Percentiles rank a stretch among this genome's conserved stretches.
Evolutionary conservation across 2,329 filamentous ascomycete genomes (phyloP).

Genomic region (Pestalotiopsis sp.): DNA sequence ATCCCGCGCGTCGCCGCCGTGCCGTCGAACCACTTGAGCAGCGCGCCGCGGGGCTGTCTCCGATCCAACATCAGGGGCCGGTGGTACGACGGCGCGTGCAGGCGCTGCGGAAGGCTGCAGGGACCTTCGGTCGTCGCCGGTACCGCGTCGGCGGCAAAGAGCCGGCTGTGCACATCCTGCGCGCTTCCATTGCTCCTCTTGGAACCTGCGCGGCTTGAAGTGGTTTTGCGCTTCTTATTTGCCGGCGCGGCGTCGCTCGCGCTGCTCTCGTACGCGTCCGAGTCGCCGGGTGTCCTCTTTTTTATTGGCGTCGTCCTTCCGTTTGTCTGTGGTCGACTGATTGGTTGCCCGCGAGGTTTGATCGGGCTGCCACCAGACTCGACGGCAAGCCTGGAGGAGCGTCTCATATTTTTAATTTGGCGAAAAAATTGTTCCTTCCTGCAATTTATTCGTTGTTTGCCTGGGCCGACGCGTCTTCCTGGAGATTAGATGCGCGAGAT

Average conservation of each 20-base stretch:
- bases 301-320: background rate
- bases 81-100: conserved; percentile 50
- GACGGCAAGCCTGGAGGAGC: background rate
- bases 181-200: background rate
- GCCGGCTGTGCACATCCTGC: conserved; percentile 18
- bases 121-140: background rate
- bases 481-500: background rate
- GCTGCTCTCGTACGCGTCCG: conserved; percentile 5
- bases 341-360: background rate
- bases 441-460: background rate
- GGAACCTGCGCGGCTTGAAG: background rate
- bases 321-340: background rate
- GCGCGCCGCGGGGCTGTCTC: conserved; percentile 32
- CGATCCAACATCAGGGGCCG: conserved; percentile 50
- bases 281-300: background rate
- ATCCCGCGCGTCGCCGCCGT: conserved; percentile 51
- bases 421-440: background rate
- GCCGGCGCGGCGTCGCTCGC: background rate
- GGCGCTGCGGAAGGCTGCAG: conserved; percentile 28
- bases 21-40: conserved; percentile 56
- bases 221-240: background rate
- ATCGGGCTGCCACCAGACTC: background rate
- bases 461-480: background rate
- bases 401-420: background rate
- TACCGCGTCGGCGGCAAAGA: conserved; percentile 21